phyloP scores from a whole-genome alignment of 2,329 filamentous ascomycete genomes.

The Myriosclerotinia duriaeana region DNA sequence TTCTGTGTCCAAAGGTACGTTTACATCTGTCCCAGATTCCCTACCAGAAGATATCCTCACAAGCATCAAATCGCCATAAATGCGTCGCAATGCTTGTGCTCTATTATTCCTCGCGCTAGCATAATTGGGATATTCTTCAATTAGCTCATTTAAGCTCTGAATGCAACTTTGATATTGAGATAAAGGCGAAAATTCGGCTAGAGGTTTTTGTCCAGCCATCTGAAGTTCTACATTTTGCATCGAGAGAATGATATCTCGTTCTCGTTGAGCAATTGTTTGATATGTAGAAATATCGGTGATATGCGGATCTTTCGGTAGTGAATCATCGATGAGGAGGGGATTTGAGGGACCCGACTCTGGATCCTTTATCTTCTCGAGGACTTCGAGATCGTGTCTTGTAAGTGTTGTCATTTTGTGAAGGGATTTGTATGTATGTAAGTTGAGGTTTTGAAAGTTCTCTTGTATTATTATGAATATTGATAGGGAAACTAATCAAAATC shows the following conservation, averaged over 20 bases:
- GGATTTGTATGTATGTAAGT: constrained; percentile 6
- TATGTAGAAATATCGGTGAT: constrained; percentile 54
- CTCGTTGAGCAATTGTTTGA: constrained; percentile 49
- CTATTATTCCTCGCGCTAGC: constrained; percentile 74
- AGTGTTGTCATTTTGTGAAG: constrained; percentile 51
- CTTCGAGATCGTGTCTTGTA: constrained; percentile 58
- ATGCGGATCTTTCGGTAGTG: constrained; percentile 55
- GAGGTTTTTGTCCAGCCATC: constrained; percentile 39
- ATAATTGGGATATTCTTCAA: constrained; percentile 61
- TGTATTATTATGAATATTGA: not conserved
- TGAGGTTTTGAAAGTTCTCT: not conserved
- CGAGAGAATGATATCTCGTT: constrained; percentile 53
- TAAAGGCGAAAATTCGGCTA: constrained; percentile 38
- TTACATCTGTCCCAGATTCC: constrained; percentile 1
- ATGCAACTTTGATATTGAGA: constrained; percentile 51
- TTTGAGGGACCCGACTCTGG: constrained; percentile 60
- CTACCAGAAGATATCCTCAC: not conserved
- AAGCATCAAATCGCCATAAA: constrained; percentile 54
- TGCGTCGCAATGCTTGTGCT: constrained; percentile 63
- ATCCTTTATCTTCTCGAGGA: constrained; percentile 67
- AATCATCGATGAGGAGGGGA: constrained; percentile 53
- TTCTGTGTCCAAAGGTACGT: constrained; percentile 38
- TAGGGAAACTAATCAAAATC: not conserved
- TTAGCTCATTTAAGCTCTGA: constrained; percentile 53
- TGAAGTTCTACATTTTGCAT: constrained; percentile 58